These are phyloP conservation scores for Mariannaea sp. DNA, from an alignment of 2,329 filamentous ascomycete species.

Conservation along the genomic window DNA sequence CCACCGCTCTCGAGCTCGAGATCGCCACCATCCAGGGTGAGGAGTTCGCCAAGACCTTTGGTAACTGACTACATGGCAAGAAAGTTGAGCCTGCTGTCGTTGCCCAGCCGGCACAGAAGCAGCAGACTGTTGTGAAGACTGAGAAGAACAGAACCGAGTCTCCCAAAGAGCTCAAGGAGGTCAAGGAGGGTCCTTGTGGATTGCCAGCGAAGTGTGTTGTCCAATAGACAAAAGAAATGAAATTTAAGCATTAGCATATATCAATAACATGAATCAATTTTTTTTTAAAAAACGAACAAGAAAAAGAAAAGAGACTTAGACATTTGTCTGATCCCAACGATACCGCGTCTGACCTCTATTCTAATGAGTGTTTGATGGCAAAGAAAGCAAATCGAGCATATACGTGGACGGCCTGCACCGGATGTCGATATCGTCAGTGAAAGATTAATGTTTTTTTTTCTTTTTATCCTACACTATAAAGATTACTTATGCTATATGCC, in stretches of 20 bases:
- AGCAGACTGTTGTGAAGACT: slow-evolving; percentile 18
- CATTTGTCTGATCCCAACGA: too few species aligned
- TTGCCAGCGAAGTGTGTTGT: slow-evolving; percentile 76
- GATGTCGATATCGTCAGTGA: too few species aligned
- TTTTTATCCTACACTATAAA: too few species aligned
- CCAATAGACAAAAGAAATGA: slow-evolving; percentile 50
- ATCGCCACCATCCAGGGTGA: slow-evolving; percentile 84
- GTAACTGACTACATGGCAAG: slow-evolving; percentile 82
- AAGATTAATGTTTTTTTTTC: too few species aligned
- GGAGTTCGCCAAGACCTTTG: slow-evolving; percentile 76
- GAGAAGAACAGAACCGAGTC: slow-evolving; percentile 25
- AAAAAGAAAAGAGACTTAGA: too few species aligned
- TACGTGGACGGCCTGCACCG: too few species aligned
- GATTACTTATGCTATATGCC: too few species aligned
- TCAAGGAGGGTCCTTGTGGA: slow-evolving; percentile 74
- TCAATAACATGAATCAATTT: too few species aligned
- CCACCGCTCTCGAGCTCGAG: slow-evolving; percentile 73
- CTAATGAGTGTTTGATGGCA: too few species aligned
- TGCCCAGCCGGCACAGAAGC: slow-evolving; percentile 28
- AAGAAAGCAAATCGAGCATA: too few species aligned
- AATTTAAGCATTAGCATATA: slow-evolving; percentile 24
- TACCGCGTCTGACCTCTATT: too few species aligned
- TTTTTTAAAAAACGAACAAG: too few species aligned
- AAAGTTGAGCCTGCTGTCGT: slow-evolving; percentile 34
- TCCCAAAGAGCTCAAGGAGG: slow-evolving; percentile 46